Evolutionary conservation across 768 basidiomycete species (phyloP).

Genomic region (Kwoniella dendrophila): DNA sequence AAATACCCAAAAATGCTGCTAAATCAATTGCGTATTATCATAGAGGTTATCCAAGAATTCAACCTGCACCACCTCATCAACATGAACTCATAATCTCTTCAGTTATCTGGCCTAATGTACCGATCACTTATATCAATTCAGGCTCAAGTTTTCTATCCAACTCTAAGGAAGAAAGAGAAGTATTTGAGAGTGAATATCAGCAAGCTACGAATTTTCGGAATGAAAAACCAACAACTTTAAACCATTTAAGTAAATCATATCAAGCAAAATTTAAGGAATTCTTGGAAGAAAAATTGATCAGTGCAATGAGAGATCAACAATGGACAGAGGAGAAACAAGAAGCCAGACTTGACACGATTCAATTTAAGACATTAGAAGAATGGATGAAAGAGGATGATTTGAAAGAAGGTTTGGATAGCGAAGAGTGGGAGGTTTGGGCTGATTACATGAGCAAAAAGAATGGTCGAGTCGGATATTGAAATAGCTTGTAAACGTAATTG

Average conservation of each 20-base stretch:
- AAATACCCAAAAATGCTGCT: neutral
- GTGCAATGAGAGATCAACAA: neutral
- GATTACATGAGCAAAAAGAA: neutral
- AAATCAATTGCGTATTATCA: too few species aligned
- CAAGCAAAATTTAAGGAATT: too few species aligned
- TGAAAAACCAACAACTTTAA: too few species aligned
- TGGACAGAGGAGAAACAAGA: neutral
- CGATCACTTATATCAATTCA: neutral
- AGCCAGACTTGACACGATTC: neutral
- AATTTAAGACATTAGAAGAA: neutral
- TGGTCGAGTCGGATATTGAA: neutral
- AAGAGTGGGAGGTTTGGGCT: neutral
- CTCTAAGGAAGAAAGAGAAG: neutral
- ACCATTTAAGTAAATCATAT: too few species aligned
- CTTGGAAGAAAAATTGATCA: neutral
- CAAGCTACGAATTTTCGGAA: neutral
- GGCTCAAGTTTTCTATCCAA: neutral
- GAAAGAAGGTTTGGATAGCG: neutral
- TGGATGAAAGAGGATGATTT: neutral
- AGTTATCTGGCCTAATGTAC: neutral
- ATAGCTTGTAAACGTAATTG: too few species aligned
- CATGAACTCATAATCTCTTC: neutral
- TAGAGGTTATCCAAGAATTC: too few species aligned
- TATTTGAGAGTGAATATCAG: neutral
- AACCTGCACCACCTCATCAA: too few species aligned